A percentile compares a stretch with the other conserved stretches of the same genome.
phyloP scores from a whole-genome alignment of 805 yeast genomes.

The Cyberlindnera petersonii region DNA sequence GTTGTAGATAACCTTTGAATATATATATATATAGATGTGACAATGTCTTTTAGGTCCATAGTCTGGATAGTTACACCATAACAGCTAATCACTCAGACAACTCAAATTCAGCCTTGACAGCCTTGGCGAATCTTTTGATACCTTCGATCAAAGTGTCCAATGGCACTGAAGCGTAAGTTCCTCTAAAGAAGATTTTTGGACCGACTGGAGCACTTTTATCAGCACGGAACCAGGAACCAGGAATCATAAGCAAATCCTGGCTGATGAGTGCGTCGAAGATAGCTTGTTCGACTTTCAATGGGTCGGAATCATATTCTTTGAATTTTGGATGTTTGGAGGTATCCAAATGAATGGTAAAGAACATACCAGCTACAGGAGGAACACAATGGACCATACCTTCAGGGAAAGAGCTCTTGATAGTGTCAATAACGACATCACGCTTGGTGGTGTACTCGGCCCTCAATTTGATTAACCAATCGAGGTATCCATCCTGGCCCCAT shows the following conservation, averaged over 20 bases:
- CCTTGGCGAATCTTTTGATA: constrained; percentile 63
- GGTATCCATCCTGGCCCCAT: constrained; percentile 76
- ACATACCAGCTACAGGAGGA: constrained; percentile 86
- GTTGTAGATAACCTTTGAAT: no score
- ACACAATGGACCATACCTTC: constrained; percentile 36
- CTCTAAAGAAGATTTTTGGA: constrained; percentile 70
- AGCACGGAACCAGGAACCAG: constrained; percentile 78
- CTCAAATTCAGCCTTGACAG: constrained; percentile 51
- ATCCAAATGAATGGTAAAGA: constrained; percentile 70
- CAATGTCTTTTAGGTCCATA: no score
- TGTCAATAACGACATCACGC: constrained; percentile 82
- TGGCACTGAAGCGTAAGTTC: constrained; percentile 84
- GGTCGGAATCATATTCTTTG: constrained; percentile 54
- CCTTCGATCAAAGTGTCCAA: constrained; percentile 59
- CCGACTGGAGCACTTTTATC: no score
- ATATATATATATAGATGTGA: no score
- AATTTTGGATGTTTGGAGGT: constrained; percentile 79
- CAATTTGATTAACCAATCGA: constrained; percentile 65
- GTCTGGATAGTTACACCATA: no score
- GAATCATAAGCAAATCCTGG: constrained; percentile 67
- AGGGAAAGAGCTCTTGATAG: constrained; percentile 60
- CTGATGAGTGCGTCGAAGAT: constrained; percentile 58
- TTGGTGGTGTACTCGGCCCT: constrained; percentile 80
- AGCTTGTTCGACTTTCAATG: constrained; percentile 58
- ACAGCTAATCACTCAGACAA: constrained; percentile 13